Percentiles rank a stretch among this genome's conserved stretches.
Evolutionary conservation across 306 rosid genomes (phyloP).

Genomic region (Sophora flavescens): DNA sequence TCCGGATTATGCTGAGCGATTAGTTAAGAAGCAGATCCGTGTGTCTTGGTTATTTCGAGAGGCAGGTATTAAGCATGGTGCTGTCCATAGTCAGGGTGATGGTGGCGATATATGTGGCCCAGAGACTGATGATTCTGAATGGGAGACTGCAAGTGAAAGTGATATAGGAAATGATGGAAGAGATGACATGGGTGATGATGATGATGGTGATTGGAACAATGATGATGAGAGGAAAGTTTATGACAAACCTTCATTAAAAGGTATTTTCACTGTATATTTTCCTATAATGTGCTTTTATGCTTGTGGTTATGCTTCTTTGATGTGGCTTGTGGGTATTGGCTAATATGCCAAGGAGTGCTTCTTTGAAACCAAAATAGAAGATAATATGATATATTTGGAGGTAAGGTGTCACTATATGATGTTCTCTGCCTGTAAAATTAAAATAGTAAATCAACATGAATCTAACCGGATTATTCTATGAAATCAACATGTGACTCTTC

Average conservation of each 20-base stretch:
- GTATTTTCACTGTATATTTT: constrained; percentile 50
- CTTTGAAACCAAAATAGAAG: constrained; percentile 4
- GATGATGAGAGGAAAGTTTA: constrained; percentile 80
- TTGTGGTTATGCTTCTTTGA: constrained; percentile 32
- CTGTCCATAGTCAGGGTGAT: constrained; percentile 86
- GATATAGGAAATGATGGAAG: constrained; percentile 94
- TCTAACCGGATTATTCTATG: neutral
- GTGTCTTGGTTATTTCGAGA: constrained; percentile 98
- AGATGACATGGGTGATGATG: constrained; percentile 81
- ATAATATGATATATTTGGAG: constrained; percentile 23
- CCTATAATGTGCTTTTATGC: constrained; percentile 34
- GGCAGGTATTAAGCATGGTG: constrained; percentile 95
- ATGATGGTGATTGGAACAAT: constrained; percentile 82
- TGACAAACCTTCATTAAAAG: constrained; percentile 78
- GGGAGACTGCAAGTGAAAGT: constrained; percentile 99
- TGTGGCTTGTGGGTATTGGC: constrained; percentile 8
- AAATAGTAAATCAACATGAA: constrained; percentile 29
- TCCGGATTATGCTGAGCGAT: constrained; percentile 95
- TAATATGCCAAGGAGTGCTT: constrained; percentile 21
- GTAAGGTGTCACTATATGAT: constrained; percentile 3
- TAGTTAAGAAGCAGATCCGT: constrained; percentile 98
- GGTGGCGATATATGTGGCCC: constrained; percentile 86
- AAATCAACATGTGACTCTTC: neutral
- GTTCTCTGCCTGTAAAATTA: neutral
- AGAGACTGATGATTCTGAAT: constrained; percentile 93